Conservation (phyloP, 768 basidiomycete species). For the Macrocybe gigantea region DNA sequence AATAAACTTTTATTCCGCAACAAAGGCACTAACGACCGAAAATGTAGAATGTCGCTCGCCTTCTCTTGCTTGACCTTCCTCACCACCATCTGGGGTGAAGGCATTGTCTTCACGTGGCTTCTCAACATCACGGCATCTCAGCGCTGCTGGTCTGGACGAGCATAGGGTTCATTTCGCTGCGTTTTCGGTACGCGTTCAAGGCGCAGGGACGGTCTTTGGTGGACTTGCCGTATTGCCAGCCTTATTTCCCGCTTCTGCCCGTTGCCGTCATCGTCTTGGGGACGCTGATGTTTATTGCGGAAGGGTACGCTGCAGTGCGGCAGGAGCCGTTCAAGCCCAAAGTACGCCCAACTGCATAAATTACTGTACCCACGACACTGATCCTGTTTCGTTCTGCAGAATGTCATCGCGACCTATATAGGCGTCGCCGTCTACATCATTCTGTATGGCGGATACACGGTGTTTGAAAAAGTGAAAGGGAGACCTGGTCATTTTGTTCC, state of each 20-base stretch:
- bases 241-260: slow-evolving; percentile 48
- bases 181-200: slow-evolving; percentile 56
- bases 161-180: slow-evolving; percentile 48
- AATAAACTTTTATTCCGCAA: slow-evolving; percentile 16
- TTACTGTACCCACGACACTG: background rate
- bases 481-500: slow-evolving; percentile 33
- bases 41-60: slow-evolving; percentile 37
- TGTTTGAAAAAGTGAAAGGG: slow-evolving; percentile 30
- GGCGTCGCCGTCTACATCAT: slow-evolving; percentile 41
- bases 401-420: slow-evolving; percentile 51
- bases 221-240: slow-evolving; percentile 56
- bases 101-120: slow-evolving; percentile 52
- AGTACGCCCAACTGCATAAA: slow-evolving; percentile 19
- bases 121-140: slow-evolving; percentile 62
- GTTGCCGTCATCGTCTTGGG: slow-evolving; percentile 43
- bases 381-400: slow-evolving; percentile 21
- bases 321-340: slow-evolving; percentile 36
- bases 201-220: slow-evolving; percentile 42
- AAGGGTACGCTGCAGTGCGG: slow-evolving; percentile 45
- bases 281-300: slow-evolving; percentile 46
- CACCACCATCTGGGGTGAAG: slow-evolving; percentile 53
- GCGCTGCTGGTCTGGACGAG: slow-evolving; percentile 64
- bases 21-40: slow-evolving; percentile 9
- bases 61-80: slow-evolving; percentile 47
- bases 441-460: slow-evolving; percentile 37